These are phyloP conservation scores for Lactifluus hygrophoroides DNA, from an alignment of 768 basidiomycete species.

Conservation along the genomic window DNA sequence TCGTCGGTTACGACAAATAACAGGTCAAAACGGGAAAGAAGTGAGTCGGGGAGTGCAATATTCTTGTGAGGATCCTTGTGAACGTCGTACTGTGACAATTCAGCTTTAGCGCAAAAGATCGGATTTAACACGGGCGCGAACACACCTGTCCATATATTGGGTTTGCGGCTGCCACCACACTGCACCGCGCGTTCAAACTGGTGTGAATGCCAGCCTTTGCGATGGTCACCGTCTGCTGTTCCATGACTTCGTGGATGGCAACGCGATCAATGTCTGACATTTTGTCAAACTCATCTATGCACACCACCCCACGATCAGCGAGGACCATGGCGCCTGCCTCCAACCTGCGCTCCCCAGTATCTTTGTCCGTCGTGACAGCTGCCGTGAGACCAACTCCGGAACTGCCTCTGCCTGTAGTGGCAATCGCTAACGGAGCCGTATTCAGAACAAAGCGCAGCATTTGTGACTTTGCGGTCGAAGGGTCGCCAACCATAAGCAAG, in stretches of 20 bases:
- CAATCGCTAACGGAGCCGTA: constrained; percentile 94
- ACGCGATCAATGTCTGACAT: constrained; percentile 99
- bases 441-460: constrained; percentile 91
- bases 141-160: constrained; percentile 89
- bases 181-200: constrained; percentile 93
- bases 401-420: constrained; percentile 94
- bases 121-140: not conserved
- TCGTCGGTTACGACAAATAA: constrained; percentile 98
- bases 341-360: constrained; percentile 92
- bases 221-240: constrained; percentile 98
- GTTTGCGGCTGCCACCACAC: constrained; percentile 96
- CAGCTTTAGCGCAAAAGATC: not conserved
- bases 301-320: constrained; percentile 96
- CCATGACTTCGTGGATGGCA: constrained; percentile 99
- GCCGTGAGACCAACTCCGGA: constrained; percentile 99
- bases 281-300: constrained; percentile 99
- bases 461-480: constrained; percentile 97
- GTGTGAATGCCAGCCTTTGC: constrained; percentile 99
- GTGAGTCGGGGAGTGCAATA: constrained; percentile 94
- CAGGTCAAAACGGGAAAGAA: constrained; percentile 97
- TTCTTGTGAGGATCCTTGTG: constrained; percentile 99
- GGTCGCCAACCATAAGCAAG: constrained; percentile 98
- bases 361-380: constrained; percentile 95
- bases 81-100: constrained; percentile 73
- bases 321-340: constrained; percentile 99